Evolutionary conservation across 2,329 filamentous ascomycete genomes (phyloP).

Genomic region (Leptoxyphium fumago): DNA sequence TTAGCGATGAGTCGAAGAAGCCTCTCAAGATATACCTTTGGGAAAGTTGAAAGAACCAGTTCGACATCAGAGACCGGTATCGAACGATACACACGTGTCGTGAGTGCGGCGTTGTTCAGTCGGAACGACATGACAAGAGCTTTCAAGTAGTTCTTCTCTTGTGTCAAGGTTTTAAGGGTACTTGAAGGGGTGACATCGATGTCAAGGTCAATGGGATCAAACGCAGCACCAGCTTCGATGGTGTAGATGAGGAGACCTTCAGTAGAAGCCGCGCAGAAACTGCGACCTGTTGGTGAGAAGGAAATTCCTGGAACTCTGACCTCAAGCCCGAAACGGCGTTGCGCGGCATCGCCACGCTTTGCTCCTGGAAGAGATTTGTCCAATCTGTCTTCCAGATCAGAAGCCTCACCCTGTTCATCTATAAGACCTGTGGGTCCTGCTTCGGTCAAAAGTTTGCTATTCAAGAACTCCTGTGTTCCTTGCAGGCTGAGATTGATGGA

Average conservation of each 20-base stretch:
- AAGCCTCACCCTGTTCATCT: conserved; percentile 75
- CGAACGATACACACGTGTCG: conserved; percentile 73
- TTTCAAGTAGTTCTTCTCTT: conserved; percentile 65
- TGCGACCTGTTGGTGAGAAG: conserved; percentile 76
- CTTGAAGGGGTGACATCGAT: conserved; percentile 80
- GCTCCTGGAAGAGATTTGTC: conserved; percentile 72
- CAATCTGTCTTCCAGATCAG: conserved; percentile 71
- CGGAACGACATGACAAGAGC: conserved; percentile 95
- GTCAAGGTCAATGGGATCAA: conserved; percentile 93
- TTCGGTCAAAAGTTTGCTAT: conserved; percentile 82
- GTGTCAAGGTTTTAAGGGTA: conserved; percentile 51
- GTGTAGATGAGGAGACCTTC: conserved; percentile 91
- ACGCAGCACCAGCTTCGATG: conserved; percentile 67
- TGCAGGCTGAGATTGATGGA: conserved; percentile 91
- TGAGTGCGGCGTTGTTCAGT: conserved; percentile 69
- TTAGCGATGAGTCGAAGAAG: conserved; percentile 76
- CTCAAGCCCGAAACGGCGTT: conserved; percentile 61
- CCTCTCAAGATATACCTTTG: conserved; percentile 71
- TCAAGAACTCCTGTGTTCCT: conserved; percentile 92
- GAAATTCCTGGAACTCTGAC: conserved; percentile 72
- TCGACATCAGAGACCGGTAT: conserved; percentile 62
- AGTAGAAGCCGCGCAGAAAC: conserved; percentile 89
- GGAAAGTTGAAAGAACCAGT: conserved; percentile 65
- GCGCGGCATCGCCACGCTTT: conserved; percentile 73
- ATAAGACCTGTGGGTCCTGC: conserved; percentile 73